phyloP scores from a whole-genome alignment of 2,329 filamentous ascomycete species.

The Tolypocladium amazonense region DNA sequence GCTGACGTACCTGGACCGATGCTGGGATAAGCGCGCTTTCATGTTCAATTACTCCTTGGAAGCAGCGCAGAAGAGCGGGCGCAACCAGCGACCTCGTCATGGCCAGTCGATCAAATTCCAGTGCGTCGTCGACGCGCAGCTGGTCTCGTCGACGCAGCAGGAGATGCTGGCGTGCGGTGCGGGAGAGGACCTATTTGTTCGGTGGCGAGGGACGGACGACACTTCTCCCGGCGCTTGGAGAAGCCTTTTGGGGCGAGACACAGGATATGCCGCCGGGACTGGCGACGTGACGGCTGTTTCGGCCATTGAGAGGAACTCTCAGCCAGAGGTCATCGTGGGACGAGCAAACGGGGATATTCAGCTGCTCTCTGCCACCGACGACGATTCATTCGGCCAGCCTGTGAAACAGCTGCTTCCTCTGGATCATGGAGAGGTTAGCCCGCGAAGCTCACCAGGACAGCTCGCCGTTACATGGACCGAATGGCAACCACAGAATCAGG shows the following conservation, averaged over 20 bases:
- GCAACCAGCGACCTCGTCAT: constrained; percentile 11
- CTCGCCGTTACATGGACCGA: constrained; percentile 21
- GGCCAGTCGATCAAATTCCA: constrained; percentile 30
- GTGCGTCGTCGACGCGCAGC: constrained; percentile 34
- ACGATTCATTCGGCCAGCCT: constrained; percentile 15
- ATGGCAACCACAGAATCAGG: constrained; percentile 16
- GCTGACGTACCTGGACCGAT: constrained; percentile 39
- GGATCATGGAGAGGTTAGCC: not conserved
- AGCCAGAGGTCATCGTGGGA: constrained; percentile 30
- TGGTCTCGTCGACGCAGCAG: constrained; percentile 21
- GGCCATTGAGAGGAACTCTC: constrained; percentile 24
- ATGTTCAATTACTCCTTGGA: constrained; percentile 18
- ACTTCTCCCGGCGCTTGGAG: constrained; percentile 21
- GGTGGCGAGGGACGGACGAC: constrained; percentile 21
- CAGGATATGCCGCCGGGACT: constrained; percentile 29
- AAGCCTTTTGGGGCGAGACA: constrained; percentile 23
- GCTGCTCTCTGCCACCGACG: constrained; percentile 27
- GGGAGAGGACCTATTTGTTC: constrained; percentile 38
- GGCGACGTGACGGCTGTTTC: constrained; percentile 40
- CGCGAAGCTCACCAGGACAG: constrained; percentile 8
- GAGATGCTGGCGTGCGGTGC: constrained; percentile 41
- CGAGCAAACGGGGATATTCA: constrained; percentile 39
- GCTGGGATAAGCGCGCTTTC: constrained; percentile 40
- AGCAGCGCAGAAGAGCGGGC: constrained; percentile 7
- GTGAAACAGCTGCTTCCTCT: constrained; percentile 11